A percentile compares a stretch with the other conserved stretches of the same genome.
These are phyloP conservation scores for Aspergillus sp. DNA, from an alignment of 2,329 filamentous ascomycete genomes.

Conservation along the genomic window DNA sequence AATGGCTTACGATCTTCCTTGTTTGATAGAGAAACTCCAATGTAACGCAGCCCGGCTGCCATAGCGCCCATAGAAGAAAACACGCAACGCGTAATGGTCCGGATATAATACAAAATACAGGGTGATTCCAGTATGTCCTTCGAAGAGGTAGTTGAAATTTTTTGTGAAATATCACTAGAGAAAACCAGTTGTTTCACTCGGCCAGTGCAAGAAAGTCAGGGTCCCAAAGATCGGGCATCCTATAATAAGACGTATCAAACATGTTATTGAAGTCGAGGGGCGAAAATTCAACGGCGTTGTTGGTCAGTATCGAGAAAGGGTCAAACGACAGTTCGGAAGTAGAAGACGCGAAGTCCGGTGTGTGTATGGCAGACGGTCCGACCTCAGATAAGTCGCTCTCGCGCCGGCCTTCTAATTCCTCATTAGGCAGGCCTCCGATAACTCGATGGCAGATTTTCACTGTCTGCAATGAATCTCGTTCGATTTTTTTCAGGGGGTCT, in stretches of 20 bases:
- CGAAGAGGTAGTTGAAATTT: no score
- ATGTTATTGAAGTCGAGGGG: constrained; percentile 32
- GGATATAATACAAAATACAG: no score
- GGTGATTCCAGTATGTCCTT: no score
- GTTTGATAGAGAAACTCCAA: no score
- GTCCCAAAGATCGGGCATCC: constrained; percentile 28
- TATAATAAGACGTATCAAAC: constrained; percentile 28
- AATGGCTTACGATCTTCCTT: no score
- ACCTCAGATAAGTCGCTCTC: constrained; percentile 15
- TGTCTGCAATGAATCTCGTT: constrained; percentile 20
- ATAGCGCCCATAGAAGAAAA: no score
- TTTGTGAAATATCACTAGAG: no score
- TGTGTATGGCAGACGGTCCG: constrained; percentile 8
- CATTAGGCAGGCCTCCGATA: constrained; percentile 24
- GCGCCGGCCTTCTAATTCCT: constrained; percentile 19
- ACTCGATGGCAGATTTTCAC: constrained; percentile 25
- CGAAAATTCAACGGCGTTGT: constrained; percentile 25
- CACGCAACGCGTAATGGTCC: no score
- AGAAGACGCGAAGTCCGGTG: constrained; percentile 14
- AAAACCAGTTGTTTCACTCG: background rate
- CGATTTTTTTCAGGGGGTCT: constrained; percentile 26
- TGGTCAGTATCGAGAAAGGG: constrained; percentile 21
- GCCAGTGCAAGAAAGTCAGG: constrained; percentile 20
- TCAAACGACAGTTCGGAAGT: constrained; percentile 26
- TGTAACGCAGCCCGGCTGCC: no score